Percentiles rank a stretch among this genome's conserved stretches.
Conservation (phyloP, 2,329 filamentous ascomycete genomes). For the Cladosporium velox region DNA sequence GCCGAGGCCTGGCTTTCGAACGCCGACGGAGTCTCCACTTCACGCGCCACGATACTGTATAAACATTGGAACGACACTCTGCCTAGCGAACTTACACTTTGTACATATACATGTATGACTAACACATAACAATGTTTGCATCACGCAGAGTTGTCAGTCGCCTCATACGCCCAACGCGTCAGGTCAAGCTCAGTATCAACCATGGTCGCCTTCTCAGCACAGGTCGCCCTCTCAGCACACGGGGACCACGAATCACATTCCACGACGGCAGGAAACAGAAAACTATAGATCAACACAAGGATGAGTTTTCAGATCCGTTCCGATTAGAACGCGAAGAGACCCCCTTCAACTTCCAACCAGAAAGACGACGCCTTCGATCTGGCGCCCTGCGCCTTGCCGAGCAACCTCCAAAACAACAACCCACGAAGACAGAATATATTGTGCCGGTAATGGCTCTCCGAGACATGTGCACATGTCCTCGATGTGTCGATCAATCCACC, state of each 20-base stretch:
- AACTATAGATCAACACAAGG: neutral
- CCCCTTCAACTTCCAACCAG: neutral
- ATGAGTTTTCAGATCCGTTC: neutral
- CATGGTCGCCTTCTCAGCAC: neutral
- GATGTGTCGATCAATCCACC: conserved; percentile 60
- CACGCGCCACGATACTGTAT: neutral
- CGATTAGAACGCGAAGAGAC: neutral
- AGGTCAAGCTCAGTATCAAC: neutral
- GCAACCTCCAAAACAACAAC: neutral
- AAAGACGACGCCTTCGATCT: neutral
- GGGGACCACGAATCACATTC: neutral
- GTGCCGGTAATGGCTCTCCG: conserved; percentile 45
- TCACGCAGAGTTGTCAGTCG: neutral
- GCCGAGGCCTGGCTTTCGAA: conserved; percentile 2
- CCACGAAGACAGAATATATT: neutral
- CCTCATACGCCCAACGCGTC: neutral
- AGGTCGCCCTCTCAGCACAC: neutral
- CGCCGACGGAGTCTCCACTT: neutral
- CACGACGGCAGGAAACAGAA: neutral
- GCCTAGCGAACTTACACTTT: neutral
- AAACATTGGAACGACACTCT: neutral
- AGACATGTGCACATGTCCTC: conserved; percentile 60
- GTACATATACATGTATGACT: neutral
- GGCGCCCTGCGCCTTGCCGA: neutral
- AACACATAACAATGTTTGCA: neutral